Conservation (phyloP, 306 rosid species). For the Mimosa pudica region DNA sequence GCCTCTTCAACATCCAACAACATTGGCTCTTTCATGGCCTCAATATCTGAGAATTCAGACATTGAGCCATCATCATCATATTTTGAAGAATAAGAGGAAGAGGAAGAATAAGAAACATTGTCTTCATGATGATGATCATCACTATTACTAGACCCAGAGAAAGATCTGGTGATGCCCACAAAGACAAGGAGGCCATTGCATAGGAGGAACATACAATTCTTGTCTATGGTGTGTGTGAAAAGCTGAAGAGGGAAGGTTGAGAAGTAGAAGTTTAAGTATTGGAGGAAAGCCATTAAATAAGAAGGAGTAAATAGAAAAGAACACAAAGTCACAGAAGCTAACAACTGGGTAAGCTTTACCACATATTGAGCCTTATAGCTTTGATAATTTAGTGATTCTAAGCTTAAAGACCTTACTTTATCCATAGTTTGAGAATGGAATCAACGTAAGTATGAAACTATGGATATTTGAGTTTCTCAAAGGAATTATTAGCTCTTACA, state of each 20-base stretch:
- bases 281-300: conserved; percentile 47
- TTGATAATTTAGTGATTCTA: conserved; percentile 32
- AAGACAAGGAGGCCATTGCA: conserved; percentile 78
- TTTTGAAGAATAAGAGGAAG: conserved; percentile 8
- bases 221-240: conserved; percentile 71
- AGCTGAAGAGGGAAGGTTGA: conserved; percentile 61
- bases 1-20: conserved; percentile 9
- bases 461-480: conserved; percentile 3
- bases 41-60: conserved; percentile 31
- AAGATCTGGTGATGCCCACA: conserved; percentile 60
- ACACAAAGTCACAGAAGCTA: conserved; percentile 59
- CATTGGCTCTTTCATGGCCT: conserved; percentile 8
- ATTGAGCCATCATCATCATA: conserved; percentile 33
- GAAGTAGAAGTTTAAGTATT: conserved; percentile 53
- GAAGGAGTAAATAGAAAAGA: conserved; percentile 57
- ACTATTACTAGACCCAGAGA: conserved; percentile 35
- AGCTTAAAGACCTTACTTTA: conserved; percentile 35
- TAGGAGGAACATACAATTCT: conserved; percentile 74
- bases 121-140: conserved; percentile 42
- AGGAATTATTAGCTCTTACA: background rate
- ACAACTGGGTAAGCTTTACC: conserved; percentile 46
- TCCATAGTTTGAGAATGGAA: conserved; percentile 46
- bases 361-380: conserved; percentile 45
- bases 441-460: conserved; percentile 22
- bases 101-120: background rate